Conservation (phyloP, 352 stramenopile genomes). For the Pythium phragmiticola region DNA sequence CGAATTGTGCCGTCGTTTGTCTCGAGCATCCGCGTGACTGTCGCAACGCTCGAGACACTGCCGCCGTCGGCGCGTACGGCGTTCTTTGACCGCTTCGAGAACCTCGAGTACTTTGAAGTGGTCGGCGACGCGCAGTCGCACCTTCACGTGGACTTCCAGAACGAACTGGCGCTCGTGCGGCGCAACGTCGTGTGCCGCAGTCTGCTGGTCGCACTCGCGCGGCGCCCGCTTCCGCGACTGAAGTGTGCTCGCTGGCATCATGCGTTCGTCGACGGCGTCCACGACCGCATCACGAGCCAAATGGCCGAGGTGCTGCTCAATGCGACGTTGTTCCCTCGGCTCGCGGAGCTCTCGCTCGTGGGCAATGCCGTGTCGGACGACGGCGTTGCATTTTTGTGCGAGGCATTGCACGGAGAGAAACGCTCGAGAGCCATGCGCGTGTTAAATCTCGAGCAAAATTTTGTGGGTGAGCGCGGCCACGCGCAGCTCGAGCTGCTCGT, state of each 20-base stretch:
- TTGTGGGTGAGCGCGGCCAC: constrained; percentile 33
- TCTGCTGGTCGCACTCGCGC: constrained; percentile 18
- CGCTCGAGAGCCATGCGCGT: not conserved
- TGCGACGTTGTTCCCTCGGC: constrained; percentile 11
- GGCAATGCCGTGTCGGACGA: constrained; percentile 38
- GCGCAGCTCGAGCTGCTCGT: constrained; percentile 17
- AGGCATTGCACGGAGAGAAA: not conserved
- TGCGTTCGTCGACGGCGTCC: constrained; percentile 33
- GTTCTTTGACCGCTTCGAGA: constrained; percentile 31
- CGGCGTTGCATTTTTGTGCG: constrained; percentile 27
- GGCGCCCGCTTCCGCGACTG: constrained; percentile 14
- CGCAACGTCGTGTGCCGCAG: constrained; percentile 28
- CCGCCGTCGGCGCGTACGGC: constrained; percentile 14
- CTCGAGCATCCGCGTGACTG: constrained; percentile 16
- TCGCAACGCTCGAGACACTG: constrained; percentile 20
- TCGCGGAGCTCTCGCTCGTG: constrained; percentile 26
- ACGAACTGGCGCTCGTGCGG: constrained; percentile 25
- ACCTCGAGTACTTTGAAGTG: constrained; percentile 28
- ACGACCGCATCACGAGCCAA: constrained; percentile 32
- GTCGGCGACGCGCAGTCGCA: constrained; percentile 21
- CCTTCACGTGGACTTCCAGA: constrained; percentile 26
- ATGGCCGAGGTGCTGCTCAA: constrained; percentile 24
- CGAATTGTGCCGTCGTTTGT: constrained; percentile 27
- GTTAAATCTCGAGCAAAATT: constrained; percentile 36
- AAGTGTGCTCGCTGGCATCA: constrained; percentile 18